phyloP scores from a whole-genome alignment of 2,329 filamentous ascomycete genomes.

The Magnaporthales sp. region DNA sequence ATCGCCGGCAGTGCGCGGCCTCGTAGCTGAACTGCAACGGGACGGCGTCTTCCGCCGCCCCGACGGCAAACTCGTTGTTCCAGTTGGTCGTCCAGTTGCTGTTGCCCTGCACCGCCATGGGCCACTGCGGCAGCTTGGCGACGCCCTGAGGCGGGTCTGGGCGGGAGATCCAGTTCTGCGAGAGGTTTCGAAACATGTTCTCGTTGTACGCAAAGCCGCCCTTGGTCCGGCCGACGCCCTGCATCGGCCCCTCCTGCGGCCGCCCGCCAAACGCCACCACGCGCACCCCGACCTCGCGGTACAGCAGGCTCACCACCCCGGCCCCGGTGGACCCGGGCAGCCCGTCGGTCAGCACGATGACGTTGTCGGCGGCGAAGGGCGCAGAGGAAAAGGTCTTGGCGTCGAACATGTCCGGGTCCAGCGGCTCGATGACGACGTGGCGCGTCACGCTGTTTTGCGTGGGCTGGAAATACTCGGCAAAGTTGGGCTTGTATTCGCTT shows the following conservation, averaged over 20 bases:
- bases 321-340: conserved; percentile 16
- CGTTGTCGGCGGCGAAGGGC: conserved; percentile 27
- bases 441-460: not conserved
- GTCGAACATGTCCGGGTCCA: not conserved
- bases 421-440: not conserved
- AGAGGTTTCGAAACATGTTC: conserved; percentile 11
- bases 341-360: conserved; percentile 15
- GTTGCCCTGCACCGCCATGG: conserved; percentile 10
- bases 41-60: conserved; percentile 11
- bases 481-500: not conserved
- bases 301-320: conserved; percentile 17
- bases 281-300: conserved; percentile 32
- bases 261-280: conserved; percentile 51
- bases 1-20: conserved; percentile 42
- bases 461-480: not conserved
- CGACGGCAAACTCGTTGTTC: not conserved
- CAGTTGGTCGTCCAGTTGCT: not conserved
- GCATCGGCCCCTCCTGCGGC: conserved; percentile 43
- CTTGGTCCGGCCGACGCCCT: conserved; percentile 52
- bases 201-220: conserved; percentile 29
- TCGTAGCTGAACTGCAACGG: conserved; percentile 41
- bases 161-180: conserved; percentile 8
- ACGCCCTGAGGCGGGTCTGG: not conserved
- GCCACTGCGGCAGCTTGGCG: conserved; percentile 15
- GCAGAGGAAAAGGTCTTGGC: conserved; percentile 12